Percentiles rank a stretch among this genome's conserved stretches.
phyloP scores from a whole-genome alignment of 176 grass and related monocot species.

The Cocos nucifera region DNA sequence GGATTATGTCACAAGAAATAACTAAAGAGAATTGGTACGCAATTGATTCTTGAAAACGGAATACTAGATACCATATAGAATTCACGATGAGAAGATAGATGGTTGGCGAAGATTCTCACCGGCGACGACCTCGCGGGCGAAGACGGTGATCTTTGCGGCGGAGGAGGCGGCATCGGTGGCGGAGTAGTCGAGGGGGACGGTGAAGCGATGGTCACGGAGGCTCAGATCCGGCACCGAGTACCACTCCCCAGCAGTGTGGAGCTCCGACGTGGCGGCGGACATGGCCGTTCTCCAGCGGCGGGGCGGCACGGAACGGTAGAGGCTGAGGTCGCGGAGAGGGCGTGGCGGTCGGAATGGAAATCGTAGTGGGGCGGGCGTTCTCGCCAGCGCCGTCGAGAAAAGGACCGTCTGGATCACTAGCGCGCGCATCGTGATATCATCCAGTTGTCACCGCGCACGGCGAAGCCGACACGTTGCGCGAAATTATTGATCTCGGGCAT shows the following conservation, averaged over 20 bases:
- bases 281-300: conserved; percentile 20
- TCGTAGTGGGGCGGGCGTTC: too few species aligned
- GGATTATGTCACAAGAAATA: too few species aligned
- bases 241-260: conserved; percentile 51
- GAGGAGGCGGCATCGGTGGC: not conserved
- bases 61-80: not conserved
- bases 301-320: not conserved
- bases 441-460: too few species aligned
- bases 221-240: conserved; percentile 64
- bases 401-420: not conserved
- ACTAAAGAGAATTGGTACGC: too few species aligned
- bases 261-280: conserved; percentile 19
- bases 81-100: not conserved
- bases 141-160: conserved; percentile 47
- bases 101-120: conserved; percentile 20
- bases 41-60: too few species aligned
- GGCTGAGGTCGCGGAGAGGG: not conserved
- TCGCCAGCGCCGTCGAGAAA: not conserved
- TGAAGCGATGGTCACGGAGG: conserved; percentile 78
- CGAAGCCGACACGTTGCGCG: too few species aligned
- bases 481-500: too few species aligned
- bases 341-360: not conserved
- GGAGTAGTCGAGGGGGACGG: conserved; percentile 77
- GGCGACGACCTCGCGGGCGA: conserved; percentile 75
- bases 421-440: not conserved